Conservation (phyloP, 1,284 basidiomycete species). For the Lignosus rhinocerotis region DNA sequence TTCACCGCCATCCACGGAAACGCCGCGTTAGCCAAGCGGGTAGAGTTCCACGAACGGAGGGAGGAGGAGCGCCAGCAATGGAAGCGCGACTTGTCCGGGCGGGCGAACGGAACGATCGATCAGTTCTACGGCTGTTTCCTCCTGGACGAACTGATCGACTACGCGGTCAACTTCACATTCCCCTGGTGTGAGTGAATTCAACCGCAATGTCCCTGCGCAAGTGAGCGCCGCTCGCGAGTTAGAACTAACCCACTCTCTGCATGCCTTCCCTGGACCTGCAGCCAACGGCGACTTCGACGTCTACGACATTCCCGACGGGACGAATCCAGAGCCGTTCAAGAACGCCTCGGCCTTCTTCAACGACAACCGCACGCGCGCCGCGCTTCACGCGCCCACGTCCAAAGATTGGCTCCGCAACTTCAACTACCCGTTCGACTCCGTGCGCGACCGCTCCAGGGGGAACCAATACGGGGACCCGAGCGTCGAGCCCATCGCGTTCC, state of each 20-base stretch:
- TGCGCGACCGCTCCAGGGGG: slow-evolving; percentile 18
- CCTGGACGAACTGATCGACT: slow-evolving; percentile 35
- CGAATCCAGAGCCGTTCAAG: slow-evolving; percentile 47
- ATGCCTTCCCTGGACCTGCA: neutral
- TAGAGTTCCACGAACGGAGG: slow-evolving; percentile 17
- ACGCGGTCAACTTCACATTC: slow-evolving; percentile 40
- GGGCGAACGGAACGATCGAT: slow-evolving; percentile 34
- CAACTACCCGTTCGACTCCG: slow-evolving; percentile 50
- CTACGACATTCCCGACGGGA: slow-evolving; percentile 58
- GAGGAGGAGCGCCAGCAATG: slow-evolving; percentile 19
- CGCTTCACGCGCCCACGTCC: slow-evolving; percentile 67
- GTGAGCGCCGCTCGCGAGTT: neutral
- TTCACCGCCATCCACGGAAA: slow-evolving; percentile 9
- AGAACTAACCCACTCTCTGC: neutral
- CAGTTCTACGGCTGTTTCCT: slow-evolving; percentile 36
- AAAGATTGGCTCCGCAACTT: slow-evolving; percentile 52
- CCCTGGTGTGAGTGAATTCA: slow-evolving; percentile 61
- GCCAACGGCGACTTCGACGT: slow-evolving; percentile 29
- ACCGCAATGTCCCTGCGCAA: neutral
- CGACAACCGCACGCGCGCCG: slow-evolving; percentile 52
- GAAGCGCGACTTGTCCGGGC: slow-evolving; percentile 29
- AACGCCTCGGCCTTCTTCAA: slow-evolving; percentile 60
- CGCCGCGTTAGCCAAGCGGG: slow-evolving; percentile 6
- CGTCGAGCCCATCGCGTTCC: slow-evolving; percentile 34
- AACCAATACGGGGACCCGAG: slow-evolving; percentile 44